Evolutionary conservation across 768 basidiomycete species (phyloP), one percentile per base, ranked within the genome.

Genomic region (Tremella yokohamensis): DNA sequence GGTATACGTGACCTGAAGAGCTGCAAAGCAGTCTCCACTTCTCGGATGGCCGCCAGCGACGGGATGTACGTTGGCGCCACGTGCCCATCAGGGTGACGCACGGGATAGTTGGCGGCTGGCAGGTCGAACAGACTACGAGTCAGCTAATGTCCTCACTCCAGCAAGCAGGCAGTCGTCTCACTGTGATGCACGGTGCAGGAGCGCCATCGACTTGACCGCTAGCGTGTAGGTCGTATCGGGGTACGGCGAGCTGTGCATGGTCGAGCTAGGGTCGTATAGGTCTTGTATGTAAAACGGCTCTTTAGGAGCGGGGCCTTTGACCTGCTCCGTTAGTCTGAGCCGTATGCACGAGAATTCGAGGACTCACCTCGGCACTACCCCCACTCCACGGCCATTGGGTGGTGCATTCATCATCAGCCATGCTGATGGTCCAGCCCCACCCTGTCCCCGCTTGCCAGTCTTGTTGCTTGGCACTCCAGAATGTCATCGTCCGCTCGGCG

Each of bases 391-490:
- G 64, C 66, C 67, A 73, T 20, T 65, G 58, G 1, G 74, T 75
- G 26, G 68, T 68, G 39, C 66, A 65, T 13, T 70, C 64, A 3
- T 61, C 65, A 52, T 73, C 74, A 2, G 48, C 58, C 52, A 75
- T n/a, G 11, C 60, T 57, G 16, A 60, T n/a, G 4, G 65, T 51
- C 74, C 74, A 75, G 15, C 74, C 74, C 65, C 68, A 73, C 2
- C 70, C 64, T 1, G 64, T 54, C 0, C 62, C 58, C 1, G 66
- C 61, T 29, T 58, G 61, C 71, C 72, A 75, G 52, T 75, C 74
- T 37, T 71, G 65, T 61, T 47, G 45, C 53, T 75, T 75, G 1
- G 70, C 68, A n/a, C 70, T 70, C 74, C 74, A 75, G 50, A 75
- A 75, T 0, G 66, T 63, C 57, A 62, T 60, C 2, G 62, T 58